Evolutionary conservation across 2,329 filamentous ascomycete species (phyloP).

Genomic region (Apiospora hydei): DNA sequence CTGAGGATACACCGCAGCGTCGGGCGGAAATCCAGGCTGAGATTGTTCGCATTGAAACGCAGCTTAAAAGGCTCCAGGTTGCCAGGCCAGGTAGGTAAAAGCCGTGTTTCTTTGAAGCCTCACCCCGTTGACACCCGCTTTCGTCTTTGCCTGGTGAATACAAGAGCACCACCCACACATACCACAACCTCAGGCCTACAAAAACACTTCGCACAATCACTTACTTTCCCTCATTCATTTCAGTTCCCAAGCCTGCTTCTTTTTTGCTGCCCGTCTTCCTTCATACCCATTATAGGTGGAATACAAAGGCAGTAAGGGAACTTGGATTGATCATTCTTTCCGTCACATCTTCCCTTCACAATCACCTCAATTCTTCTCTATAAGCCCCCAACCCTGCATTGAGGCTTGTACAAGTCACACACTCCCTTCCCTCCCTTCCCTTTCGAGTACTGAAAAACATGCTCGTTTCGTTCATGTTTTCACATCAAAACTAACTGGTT

Average conservation of each 20-base stretch:
- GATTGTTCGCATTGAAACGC: slow-evolving; percentile 20
- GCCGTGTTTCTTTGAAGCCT: background rate
- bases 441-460: background rate
- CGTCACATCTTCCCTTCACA: background rate
- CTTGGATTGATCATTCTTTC: background rate
- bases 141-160: background rate
- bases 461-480: background rate
- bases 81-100: slow-evolving; percentile 23
- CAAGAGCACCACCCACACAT: too few species aligned
- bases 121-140: slow-evolving; percentile 7
- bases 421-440: background rate
- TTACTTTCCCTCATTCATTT: too few species aligned
- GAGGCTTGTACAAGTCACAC: background rate
- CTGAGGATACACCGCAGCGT: slow-evolving; percentile 25
- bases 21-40: slow-evolving; percentile 25
- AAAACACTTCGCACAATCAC: too few species aligned
- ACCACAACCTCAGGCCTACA: too few species aligned
- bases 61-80: slow-evolving; percentile 25
- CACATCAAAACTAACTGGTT: background rate
- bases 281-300: too few species aligned
- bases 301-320: too few species aligned
- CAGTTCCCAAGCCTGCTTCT: too few species aligned
- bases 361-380: background rate
- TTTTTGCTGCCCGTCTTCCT: too few species aligned
- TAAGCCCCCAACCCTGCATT: background rate